Conservation (phyloP, 768 basidiomycete genomes). For the Mycena rosella region DNA sequence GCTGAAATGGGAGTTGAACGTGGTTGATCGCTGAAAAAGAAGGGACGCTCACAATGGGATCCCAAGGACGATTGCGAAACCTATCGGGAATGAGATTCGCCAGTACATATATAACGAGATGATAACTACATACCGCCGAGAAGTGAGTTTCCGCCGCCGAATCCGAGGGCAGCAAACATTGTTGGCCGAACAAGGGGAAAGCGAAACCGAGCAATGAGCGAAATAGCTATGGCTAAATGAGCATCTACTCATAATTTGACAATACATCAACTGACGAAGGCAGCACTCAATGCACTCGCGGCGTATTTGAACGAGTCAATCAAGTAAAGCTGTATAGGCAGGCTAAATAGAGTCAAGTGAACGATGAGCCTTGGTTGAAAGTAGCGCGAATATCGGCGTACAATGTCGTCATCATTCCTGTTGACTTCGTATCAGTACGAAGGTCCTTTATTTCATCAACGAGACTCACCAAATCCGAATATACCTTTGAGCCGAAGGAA, state of each 20-base stretch:
- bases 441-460: conserved; percentile 37
- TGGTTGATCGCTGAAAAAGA: conserved; percentile 42
- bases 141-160: conserved; percentile 77
- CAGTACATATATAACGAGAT: neutral
- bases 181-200: conserved; percentile 73
- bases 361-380: neutral
- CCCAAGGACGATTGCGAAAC: conserved; percentile 54
- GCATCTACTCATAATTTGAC: neutral
- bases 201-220: conserved; percentile 73
- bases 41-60: conserved; percentile 67
- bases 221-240: conserved; percentile 55
- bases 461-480: conserved; percentile 64
- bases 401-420: conserved; percentile 69
- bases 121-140: conserved; percentile 30
- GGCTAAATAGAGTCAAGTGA: conserved; percentile 53
- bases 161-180: conserved; percentile 70
- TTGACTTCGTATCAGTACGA: conserved; percentile 38
- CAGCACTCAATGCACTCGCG: conserved; percentile 73
- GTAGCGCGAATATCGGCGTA: conserved; percentile 35
- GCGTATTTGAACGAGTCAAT: conserved; percentile 77
- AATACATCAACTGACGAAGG: conserved; percentile 54
- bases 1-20: neutral
- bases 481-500: conserved; percentile 64
- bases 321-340: conserved; percentile 75
- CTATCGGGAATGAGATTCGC: conserved; percentile 37